Evolutionary conservation across 176 grass and related monocot genomes (phyloP).

Genomic region (Eleusine coracana): DNA sequence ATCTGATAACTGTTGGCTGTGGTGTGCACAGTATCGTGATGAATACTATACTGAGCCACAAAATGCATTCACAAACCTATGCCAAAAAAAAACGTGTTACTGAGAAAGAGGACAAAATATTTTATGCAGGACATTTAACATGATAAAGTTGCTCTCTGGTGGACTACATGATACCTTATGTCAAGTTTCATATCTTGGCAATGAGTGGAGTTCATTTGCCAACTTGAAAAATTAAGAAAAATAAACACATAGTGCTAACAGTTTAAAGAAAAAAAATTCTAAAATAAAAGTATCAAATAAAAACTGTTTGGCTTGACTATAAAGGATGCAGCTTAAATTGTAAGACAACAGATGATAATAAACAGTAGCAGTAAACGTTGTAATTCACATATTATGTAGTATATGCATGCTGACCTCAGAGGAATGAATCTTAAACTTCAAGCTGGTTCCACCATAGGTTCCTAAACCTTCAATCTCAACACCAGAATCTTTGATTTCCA

Average conservation of each 20-base stretch:
- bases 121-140: conserved; percentile 3
- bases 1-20: conserved; percentile 84
- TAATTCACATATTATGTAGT: background rate
- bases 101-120: background rate
- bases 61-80: conserved; percentile 77
- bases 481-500: conserved; percentile 76
- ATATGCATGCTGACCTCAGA: conserved; percentile 60
- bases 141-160: conserved; percentile 12
- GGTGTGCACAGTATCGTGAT: conserved; percentile 97
- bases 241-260: background rate
- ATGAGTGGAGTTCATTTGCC: conserved; percentile 18
- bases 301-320: background rate
- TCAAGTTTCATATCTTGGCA: conserved; percentile 36
- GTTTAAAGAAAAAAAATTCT: background rate
- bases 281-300: background rate
- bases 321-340: conserved; percentile 8
- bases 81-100: background rate
- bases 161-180: conserved; percentile 30
- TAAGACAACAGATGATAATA: conserved; percentile 3
- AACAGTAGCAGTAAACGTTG: background rate
- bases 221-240: conserved; percentile 13
- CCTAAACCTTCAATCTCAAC: conserved; percentile 70
- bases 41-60: conserved; percentile 95
- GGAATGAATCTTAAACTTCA: conserved; percentile 72
- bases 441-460: conserved; percentile 58